Evolutionary conservation across 148 eudicot species (phyloP).

Genomic region (Beta vulgaris): DNA sequence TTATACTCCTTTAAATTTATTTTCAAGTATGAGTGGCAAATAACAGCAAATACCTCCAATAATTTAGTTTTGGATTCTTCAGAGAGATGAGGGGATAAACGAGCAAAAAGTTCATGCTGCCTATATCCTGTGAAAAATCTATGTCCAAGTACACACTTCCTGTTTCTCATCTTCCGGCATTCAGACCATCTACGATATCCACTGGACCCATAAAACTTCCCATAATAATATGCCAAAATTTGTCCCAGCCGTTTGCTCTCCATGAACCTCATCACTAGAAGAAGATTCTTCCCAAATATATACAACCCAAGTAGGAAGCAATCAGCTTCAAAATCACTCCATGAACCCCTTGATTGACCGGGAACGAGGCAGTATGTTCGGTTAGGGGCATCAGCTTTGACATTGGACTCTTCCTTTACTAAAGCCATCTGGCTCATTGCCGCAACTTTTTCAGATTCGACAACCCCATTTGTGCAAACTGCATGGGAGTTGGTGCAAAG

Average conservation of each 20-base stretch:
- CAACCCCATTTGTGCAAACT: conserved; percentile 11
- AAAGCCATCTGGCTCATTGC: conserved; percentile 6
- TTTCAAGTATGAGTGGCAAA: conserved; percentile 20
- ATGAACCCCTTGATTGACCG: conserved; percentile 31
- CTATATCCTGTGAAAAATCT: conserved; percentile 69
- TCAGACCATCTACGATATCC: conserved; percentile 64
- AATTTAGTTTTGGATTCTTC: conserved; percentile 50
- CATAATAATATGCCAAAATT: conserved; percentile 56
- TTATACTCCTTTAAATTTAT: not conserved
- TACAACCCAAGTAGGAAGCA: conserved; percentile 75
- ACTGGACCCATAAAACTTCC: conserved; percentile 49
- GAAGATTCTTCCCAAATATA: conserved; percentile 71
- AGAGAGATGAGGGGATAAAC: conserved; percentile 50
- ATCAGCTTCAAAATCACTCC: conserved; percentile 60
- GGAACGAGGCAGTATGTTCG: conserved; percentile 43
- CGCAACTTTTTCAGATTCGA: conserved; percentile 17
- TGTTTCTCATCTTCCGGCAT: conserved; percentile 59
- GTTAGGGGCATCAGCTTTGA: conserved; percentile 9
- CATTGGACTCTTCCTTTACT: conserved; percentile 17
- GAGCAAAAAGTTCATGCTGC: conserved; percentile 67
- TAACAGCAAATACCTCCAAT: conserved; percentile 50
- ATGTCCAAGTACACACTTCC: conserved; percentile 54
- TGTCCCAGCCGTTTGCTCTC: conserved; percentile 55
- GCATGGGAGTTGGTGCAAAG: conserved; percentile 3
- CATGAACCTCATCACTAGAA: conserved; percentile 46